Conservation (phyloP, 805 yeast genomes). For the Sungouiella blattae region DNA sequence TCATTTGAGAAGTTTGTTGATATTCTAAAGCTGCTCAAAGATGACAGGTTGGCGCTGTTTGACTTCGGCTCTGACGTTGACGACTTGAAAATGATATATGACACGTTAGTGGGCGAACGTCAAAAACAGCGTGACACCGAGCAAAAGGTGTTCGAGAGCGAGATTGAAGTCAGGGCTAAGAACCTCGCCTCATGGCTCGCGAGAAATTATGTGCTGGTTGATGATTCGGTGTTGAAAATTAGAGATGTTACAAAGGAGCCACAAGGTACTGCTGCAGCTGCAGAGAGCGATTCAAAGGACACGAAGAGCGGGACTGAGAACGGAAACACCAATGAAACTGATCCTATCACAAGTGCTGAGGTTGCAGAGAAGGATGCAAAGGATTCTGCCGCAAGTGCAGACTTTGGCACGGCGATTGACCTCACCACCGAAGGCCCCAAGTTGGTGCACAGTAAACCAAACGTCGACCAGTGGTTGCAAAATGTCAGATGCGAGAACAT, state of each 20-base stretch:
- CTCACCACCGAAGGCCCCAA: background rate
- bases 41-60: conserved; percentile 26
- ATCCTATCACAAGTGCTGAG: too few relatives aligned
- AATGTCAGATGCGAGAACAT: background rate
- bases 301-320: too few relatives aligned
- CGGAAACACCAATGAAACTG: too few relatives aligned
- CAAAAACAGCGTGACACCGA: conserved; percentile 13
- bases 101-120: conserved; percentile 23
- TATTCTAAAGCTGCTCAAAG: conserved; percentile 18
- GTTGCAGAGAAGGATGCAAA: too few relatives aligned
- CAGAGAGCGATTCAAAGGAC: too few relatives aligned
- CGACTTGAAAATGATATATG: conserved; percentile 27
- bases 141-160: conserved; percentile 8
- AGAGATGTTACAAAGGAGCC: too few relatives aligned
- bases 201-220: conserved; percentile 3
- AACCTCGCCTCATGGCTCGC: conserved; percentile 17
- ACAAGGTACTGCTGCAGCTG: too few relatives aligned
- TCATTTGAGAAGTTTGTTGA: conserved; percentile 18
- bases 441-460: background rate
- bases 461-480: background rate
- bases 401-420: background rate
- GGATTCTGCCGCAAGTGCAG: background rate
- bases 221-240: background rate
- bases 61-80: conserved; percentile 15
- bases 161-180: conserved; percentile 7